phyloP scores from a whole-genome alignment of 768 basidiomycete genomes.

The Naganishia vishniacii region DNA sequence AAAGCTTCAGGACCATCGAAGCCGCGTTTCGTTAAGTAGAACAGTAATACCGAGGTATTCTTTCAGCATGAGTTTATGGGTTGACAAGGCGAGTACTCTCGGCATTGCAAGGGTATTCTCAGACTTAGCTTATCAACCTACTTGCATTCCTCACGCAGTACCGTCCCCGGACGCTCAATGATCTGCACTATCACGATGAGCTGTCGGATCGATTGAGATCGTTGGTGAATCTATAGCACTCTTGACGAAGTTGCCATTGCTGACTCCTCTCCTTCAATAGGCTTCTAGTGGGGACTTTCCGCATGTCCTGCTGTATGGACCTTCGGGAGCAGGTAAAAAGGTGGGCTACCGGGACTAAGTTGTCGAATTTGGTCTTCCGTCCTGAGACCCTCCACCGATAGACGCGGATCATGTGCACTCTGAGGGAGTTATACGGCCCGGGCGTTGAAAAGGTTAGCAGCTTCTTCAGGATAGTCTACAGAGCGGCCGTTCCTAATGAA shows the following conservation, averaged over 20 bases:
- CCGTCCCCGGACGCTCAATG: slow-evolving; percentile 74
- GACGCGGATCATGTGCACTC: slow-evolving; percentile 83
- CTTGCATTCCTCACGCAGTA: slow-evolving; percentile 54
- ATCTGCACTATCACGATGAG: slow-evolving; percentile 77
- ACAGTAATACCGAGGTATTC: neutral
- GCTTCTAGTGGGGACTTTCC: slow-evolving; percentile 90
- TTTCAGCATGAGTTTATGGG: slow-evolving; percentile 53
- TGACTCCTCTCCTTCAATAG: slow-evolving; percentile 48
- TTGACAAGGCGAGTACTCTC: slow-evolving; percentile 52
- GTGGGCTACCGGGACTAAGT: slow-evolving; percentile 30
- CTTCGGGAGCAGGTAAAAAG: slow-evolving; percentile 95
- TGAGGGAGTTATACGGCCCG: slow-evolving; percentile 80
- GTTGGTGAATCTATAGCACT: slow-evolving; percentile 53
- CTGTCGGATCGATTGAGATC: slow-evolving; percentile 72
- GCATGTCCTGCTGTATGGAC: slow-evolving; percentile 95
- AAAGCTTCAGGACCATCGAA: neutral
- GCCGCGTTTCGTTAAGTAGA: too few species aligned
- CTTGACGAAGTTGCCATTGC: slow-evolving; percentile 29
- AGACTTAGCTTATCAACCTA: neutral
- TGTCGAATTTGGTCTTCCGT: neutral
- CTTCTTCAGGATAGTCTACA: neutral
- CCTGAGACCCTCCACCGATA: slow-evolving; percentile 19
- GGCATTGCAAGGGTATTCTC: neutral
- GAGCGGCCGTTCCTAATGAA: neutral
- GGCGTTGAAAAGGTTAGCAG: slow-evolving; percentile 81